phyloP scores from a whole-genome alignment of 2,329 filamentous ascomycete species.

The Curvularia sp. region DNA sequence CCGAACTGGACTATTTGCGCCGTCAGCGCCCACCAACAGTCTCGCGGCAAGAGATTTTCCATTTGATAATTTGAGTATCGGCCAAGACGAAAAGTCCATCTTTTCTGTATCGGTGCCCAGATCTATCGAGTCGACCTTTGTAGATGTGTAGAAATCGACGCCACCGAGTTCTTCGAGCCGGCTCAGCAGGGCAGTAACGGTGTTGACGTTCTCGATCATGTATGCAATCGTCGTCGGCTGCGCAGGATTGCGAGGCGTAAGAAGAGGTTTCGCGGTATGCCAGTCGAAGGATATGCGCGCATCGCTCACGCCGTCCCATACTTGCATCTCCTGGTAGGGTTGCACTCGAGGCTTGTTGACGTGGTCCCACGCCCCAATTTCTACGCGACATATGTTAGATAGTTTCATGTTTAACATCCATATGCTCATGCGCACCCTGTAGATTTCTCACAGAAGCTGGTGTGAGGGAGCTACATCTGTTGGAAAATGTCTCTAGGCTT shows the following conservation, averaged over 20 bases:
- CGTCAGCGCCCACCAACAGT: slow-evolving; percentile 89
- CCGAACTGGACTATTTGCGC: slow-evolving; percentile 91
- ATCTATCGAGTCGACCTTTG: slow-evolving; percentile 79
- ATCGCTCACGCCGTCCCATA: slow-evolving; percentile 93
- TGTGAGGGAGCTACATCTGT: slow-evolving; percentile 94
- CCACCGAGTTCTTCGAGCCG: slow-evolving; percentile 72
- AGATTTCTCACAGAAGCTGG: slow-evolving; percentile 86
- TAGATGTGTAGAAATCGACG: slow-evolving; percentile 75
- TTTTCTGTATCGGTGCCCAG: slow-evolving; percentile 72
- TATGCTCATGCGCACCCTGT: slow-evolving; percentile 52
- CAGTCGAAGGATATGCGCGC: slow-evolving; percentile 90
- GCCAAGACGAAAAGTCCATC: slow-evolving; percentile 85
- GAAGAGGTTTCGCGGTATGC: slow-evolving; percentile 55
- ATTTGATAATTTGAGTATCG: slow-evolving; percentile 75
- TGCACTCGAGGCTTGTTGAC: slow-evolving; percentile 77
- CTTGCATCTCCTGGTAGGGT: slow-evolving; percentile 94
- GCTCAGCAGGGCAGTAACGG: slow-evolving; percentile 77
- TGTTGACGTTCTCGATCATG: slow-evolving; percentile 94
- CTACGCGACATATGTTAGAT: slow-evolving; percentile 35
- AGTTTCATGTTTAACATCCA: background rate
- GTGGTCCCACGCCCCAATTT: slow-evolving; percentile 85
- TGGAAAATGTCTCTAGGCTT: slow-evolving; percentile 76
- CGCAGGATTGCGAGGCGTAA: slow-evolving; percentile 51
- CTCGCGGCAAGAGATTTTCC: slow-evolving; percentile 76
- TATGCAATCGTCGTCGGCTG: slow-evolving; percentile 76